Percentiles rank a stretch among this genome's conserved stretches.
These are phyloP conservation scores for Acanthamoeba polyphaga DNA, from an alignment of 208 protist genomes.

Conservation along the genomic window DNA sequence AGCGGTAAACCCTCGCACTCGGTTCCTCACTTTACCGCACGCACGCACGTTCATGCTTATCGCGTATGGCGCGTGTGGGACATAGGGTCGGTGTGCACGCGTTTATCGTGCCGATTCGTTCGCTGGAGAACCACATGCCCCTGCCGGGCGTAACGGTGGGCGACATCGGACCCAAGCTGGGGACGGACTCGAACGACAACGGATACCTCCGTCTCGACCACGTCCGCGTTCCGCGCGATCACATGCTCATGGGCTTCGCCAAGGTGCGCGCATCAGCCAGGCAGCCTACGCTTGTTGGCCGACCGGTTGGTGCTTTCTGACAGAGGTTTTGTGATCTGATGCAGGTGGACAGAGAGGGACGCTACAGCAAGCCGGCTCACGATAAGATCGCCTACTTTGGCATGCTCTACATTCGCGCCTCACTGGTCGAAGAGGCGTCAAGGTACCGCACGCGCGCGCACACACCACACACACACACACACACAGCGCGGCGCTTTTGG, in stretches of 20 bases:
- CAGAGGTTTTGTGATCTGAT: background rate
- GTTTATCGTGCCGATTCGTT: conserved; percentile 87
- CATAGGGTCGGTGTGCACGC: conserved; percentile 85
- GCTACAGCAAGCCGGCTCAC: conserved; percentile 68
- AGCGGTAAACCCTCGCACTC: background rate
- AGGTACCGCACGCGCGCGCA: background rate
- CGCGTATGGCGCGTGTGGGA: background rate
- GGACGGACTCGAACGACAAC: conserved; percentile 85
- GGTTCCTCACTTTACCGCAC: background rate
- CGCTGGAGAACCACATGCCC: conserved; percentile 70
- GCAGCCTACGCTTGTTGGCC: no score
- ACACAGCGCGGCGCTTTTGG: no score
- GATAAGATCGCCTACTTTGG: conserved; percentile 79
- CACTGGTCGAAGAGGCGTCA: conserved; percentile 57
- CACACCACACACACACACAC: background rate
- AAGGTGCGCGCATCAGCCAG: conserved; percentile 21
- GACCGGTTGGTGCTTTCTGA: background rate
- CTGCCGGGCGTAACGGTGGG: conserved; percentile 82
- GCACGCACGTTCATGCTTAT: background rate
- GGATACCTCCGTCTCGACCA: conserved; percentile 83
- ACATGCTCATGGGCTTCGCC: conserved; percentile 81
- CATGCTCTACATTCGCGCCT: conserved; percentile 70
- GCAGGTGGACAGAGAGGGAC: conserved; percentile 77
- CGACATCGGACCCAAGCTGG: conserved; percentile 87
- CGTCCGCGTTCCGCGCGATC: conserved; percentile 82